Base-by-base conservation (phyloP, 331 rosid genomes). In the Malus hybrid region DNA sequence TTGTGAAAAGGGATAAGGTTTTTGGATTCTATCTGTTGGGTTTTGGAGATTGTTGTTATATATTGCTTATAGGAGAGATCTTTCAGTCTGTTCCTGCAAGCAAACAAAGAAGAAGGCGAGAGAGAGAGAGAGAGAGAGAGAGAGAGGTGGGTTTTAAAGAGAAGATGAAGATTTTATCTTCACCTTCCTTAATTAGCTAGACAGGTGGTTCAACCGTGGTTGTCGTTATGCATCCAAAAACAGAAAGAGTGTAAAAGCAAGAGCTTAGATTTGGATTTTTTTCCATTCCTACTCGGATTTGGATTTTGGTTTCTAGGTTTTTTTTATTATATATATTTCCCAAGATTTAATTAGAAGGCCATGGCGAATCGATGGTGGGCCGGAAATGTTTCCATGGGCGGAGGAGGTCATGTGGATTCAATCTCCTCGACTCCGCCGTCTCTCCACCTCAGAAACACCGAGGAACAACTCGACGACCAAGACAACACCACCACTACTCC, bases 361-460 rank as follows among this genome's bases (percentile, higher is more conserved):
- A 89, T 90, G 99, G 92, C 97, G 63, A 92, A 89, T 84, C 89
- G 89, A 15, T 94, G 99, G 97, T 94, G 99, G 99, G 86, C 87
- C 44, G 97, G 86, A 63, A 91, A 86, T 73, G 87, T 85, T 39
- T 88, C 85, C 44, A 77, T 85, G 86, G 88, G 57, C 3, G 57
- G 57, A 16, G 57, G 71, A 7, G 83, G 71, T 7, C 57, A 58
- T 16, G 30, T 84, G 26, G 90, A 87, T 39, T 77, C 88, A 14
- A 79, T 89, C 70, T 75, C 92, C 20, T 68, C 88, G 6, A 29
- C 77, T 6, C 77, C 93, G 46, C 87, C 87, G 18, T 81, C 85
- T 62, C 88, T 87, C 50, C 87, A 84, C 22, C 86, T 83, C 5
- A 75, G 89, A 32, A 84, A 79, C 81, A 74, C 84, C 16, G 82